Conservation (phyloP, 192 early-diverging fungal genomes). For the Entomortierella beljakovae region DNA sequence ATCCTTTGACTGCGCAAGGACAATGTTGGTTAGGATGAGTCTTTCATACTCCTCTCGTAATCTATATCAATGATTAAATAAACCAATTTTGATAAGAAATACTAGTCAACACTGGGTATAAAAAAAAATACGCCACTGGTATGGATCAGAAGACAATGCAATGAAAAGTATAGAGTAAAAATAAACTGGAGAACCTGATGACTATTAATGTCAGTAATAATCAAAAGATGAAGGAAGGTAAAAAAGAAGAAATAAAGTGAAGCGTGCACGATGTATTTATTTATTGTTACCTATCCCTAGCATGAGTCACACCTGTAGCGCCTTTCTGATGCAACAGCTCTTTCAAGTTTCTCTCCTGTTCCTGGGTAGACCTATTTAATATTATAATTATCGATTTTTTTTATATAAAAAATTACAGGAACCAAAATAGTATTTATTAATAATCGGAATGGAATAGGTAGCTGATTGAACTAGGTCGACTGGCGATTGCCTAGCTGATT, state of each 20-base stretch:
- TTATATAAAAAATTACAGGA: no score
- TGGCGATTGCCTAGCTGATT: no score
- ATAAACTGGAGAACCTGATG: no score
- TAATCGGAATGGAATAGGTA: no score
- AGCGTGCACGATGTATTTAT: no score
- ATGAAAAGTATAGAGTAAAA: no score
- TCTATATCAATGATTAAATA: conserved; percentile 27
- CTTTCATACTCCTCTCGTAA: conserved; percentile 58
- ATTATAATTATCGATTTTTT: no score
- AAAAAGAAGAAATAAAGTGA: background rate
- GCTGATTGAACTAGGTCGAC: no score
- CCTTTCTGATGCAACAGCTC: conserved; percentile 45
- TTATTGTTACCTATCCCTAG: conserved; percentile 55
- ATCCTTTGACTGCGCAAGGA: conserved; percentile 59
- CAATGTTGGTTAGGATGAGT: conserved; percentile 57
- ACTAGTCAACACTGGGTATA: conserved; percentile 1
- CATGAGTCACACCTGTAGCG: conserved; percentile 36
- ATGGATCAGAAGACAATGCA: background rate
- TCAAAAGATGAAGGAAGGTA: background rate
- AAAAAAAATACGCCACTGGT: background rate
- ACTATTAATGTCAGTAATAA: no score
- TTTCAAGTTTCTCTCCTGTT: conserved; percentile 39
- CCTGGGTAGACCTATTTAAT: conserved; percentile 47
- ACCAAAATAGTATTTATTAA: no score
- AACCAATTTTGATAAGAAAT: conserved; percentile 4